Base-by-base conservation (phyloP, 1,139 yeast species). In the Hemisphaericaspora subhashii region DNA sequence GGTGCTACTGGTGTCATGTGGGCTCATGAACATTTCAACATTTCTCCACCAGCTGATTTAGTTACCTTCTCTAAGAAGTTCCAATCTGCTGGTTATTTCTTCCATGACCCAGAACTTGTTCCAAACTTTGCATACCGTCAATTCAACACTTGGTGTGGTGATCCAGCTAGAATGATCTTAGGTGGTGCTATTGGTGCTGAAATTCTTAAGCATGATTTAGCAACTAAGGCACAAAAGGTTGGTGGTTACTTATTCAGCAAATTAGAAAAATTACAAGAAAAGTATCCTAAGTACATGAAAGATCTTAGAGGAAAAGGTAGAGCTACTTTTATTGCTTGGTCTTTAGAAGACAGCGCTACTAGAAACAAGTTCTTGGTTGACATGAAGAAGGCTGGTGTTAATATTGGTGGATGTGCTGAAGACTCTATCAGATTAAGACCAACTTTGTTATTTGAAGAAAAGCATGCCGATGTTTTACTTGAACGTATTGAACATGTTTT, bases 141-240 rank as follows among this genome's bases (percentile, higher is more conserved):
- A 71, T 85, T 85, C 74, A 85, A 85, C 79, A 85, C 95, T 44
- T 85, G 95, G 95, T 83, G 90, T 64, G 95, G 95, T 52, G 95
- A 85, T 69, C 89, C 92, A 57, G 81, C 88, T 45, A 80, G 84
- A 66, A 78, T 86, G 56, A 67, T 84, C 51, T 73, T 86, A 56
- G 84, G 90, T 40, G 80, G 81, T 48, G 78, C 85, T 47, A 83
- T 85, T 51, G 80, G 79, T 58, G 64, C 73, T 46, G 89, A 84
- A 62, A 66, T 84, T 39, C 64, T 68, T 43, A 79, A 79, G 56
- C 68, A 83, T 60, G 74, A 81, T 51, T 74, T 85, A 50, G 74
- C 77, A 28, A 65, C 66, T 27, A 66, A 75, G 44, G 76, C 86
- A 37, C 71, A 69, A 16, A 65, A 68, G 50, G 83, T 83, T 28